phyloP scores from a whole-genome alignment of 768 basidiomycete species.

The Pisolithus orientalis region DNA sequence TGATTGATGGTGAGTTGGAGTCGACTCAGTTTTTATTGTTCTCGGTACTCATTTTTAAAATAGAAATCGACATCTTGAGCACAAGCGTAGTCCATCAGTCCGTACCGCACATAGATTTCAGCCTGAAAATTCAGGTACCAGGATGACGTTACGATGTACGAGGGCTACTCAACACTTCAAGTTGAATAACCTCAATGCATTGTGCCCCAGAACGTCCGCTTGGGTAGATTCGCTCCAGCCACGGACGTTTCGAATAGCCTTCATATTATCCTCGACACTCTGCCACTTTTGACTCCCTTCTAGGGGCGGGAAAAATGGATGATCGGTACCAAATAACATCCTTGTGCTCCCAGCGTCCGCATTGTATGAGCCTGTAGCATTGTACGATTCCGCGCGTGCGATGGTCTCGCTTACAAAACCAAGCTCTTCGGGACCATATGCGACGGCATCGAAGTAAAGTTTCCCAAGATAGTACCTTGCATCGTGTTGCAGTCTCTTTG shows the following conservation, averaged over 20 bases:
- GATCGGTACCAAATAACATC: constrained; percentile 82
- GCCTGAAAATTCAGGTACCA: constrained; percentile 85
- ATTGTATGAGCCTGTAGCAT: constrained; percentile 23
- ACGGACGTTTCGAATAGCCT: constrained; percentile 52
- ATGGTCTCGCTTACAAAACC: constrained; percentile 70
- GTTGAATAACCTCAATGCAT: constrained; percentile 68
- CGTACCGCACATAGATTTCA: constrained; percentile 93
- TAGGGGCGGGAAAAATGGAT: constrained; percentile 88
- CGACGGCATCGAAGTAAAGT: constrained; percentile 82
- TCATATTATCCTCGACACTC: constrained; percentile 80
- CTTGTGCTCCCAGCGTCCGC: constrained; percentile 43
- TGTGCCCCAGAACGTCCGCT: constrained; percentile 60
- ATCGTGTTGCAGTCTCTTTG: constrained; percentile 69
- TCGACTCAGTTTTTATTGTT: not conserved
- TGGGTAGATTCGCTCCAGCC: constrained; percentile 47
- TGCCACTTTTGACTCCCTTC: constrained; percentile 64
- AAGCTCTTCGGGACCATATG: constrained; percentile 82
- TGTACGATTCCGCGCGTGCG: constrained; percentile 50
- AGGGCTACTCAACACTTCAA: constrained; percentile 25
- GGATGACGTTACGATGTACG: constrained; percentile 21
- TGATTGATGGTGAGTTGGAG: constrained; percentile 67
- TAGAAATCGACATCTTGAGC: constrained; percentile 93
- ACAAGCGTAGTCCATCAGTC: constrained; percentile 89
- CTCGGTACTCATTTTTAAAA: not conserved
- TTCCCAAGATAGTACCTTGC: constrained; percentile 78